phyloP scores from a whole-genome alignment of 2,329 filamentous ascomycete genomes.

The Phaeophleospora eucalypticola region DNA sequence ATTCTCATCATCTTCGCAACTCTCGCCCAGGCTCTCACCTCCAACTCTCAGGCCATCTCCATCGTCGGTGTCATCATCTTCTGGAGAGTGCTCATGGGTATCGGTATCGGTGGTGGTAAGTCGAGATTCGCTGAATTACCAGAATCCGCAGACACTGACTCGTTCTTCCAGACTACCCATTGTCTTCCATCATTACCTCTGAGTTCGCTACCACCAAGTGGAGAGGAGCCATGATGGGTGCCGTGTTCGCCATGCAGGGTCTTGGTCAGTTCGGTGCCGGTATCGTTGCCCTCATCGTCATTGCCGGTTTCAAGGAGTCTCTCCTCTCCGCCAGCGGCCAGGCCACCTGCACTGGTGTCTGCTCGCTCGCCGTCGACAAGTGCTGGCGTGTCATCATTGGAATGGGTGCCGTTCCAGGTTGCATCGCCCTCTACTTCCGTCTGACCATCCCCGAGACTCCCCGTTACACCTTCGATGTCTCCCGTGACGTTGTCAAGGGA shows the following conservation, averaged over 20 bases:
- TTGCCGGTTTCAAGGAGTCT: slow-evolving; percentile 36
- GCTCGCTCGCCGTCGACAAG: slow-evolving; percentile 72
- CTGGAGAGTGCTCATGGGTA: slow-evolving; percentile 76
- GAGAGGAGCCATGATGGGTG: slow-evolving; percentile 81
- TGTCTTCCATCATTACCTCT: slow-evolving; percentile 79
- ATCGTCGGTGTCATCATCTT: slow-evolving; percentile 67
- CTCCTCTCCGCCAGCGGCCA: slow-evolving; percentile 37
- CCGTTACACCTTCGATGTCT: slow-evolving; percentile 80
- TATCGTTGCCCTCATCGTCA: slow-evolving; percentile 66
- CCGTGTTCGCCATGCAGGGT: slow-evolving; percentile 84
- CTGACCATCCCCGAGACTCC: slow-evolving; percentile 78
- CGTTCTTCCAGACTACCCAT: slow-evolving; percentile 61
- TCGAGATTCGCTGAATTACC: neutral
- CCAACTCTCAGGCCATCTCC: slow-evolving; percentile 59
- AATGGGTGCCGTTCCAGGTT: slow-evolving; percentile 74
- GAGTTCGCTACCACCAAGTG: slow-evolving; percentile 84
- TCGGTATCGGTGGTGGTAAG: slow-evolving; percentile 65
- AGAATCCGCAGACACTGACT: slow-evolving; percentile 1
- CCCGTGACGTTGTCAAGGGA: slow-evolving; percentile 69
- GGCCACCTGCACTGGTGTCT: slow-evolving; percentile 58
- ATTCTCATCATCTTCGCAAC: slow-evolving; percentile 78
- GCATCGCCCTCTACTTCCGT: slow-evolving; percentile 78
- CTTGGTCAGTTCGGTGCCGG: slow-evolving; percentile 74
- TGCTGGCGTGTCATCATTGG: slow-evolving; percentile 83
- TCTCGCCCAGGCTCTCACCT: slow-evolving; percentile 65